phyloP scores from a whole-genome alignment of 2,329 filamentous ascomycete genomes.

The Shiraia bambusicola region DNA sequence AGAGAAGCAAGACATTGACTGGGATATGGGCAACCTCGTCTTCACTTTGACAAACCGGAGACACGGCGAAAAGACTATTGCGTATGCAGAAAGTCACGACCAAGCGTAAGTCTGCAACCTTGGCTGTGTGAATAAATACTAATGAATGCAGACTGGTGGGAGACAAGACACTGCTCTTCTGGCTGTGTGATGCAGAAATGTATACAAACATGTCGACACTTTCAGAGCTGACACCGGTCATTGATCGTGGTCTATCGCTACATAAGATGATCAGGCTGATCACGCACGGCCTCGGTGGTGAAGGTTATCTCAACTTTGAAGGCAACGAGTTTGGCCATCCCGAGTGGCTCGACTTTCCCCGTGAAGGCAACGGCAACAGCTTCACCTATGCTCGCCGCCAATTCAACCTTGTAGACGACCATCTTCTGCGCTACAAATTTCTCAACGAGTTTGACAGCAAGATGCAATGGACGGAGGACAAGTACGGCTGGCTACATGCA shows the following conservation, averaged over 20 bases:
- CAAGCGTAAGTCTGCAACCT: slow-evolving; percentile 73
- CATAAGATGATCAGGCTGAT: slow-evolving; percentile 98
- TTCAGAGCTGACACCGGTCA: slow-evolving; percentile 79
- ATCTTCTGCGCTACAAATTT: slow-evolving; percentile 81
- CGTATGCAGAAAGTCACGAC: slow-evolving; percentile 95
- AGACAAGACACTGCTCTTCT: slow-evolving; percentile 97
- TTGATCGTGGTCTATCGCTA: slow-evolving; percentile 85
- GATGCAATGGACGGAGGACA: slow-evolving; percentile 86
- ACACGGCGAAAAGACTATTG: slow-evolving; percentile 96
- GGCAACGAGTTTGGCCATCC: slow-evolving; percentile 98
- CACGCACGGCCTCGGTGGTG: slow-evolving; percentile 87
- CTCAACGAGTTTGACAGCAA: slow-evolving; percentile 90
- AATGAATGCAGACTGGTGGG: slow-evolving; percentile 73
- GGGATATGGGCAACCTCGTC: slow-evolving; percentile 83
- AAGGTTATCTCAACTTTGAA: slow-evolving; percentile 98
- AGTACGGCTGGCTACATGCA: slow-evolving; percentile 86
- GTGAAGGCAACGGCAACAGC: slow-evolving; percentile 87
- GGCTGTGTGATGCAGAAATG: slow-evolving; percentile 94
- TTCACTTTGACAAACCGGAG: slow-evolving; percentile 90
- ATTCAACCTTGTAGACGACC: slow-evolving; percentile 87
- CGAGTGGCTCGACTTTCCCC: slow-evolving; percentile 98
- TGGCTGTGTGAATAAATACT: slow-evolving; percentile 3
- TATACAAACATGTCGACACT: slow-evolving; percentile 96
- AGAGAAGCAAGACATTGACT: slow-evolving; percentile 84
- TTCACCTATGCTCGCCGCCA: slow-evolving; percentile 94